Evolutionary conservation across 768 basidiomycete species (phyloP).

Genomic region (Lactifluus rugatus): DNA sequence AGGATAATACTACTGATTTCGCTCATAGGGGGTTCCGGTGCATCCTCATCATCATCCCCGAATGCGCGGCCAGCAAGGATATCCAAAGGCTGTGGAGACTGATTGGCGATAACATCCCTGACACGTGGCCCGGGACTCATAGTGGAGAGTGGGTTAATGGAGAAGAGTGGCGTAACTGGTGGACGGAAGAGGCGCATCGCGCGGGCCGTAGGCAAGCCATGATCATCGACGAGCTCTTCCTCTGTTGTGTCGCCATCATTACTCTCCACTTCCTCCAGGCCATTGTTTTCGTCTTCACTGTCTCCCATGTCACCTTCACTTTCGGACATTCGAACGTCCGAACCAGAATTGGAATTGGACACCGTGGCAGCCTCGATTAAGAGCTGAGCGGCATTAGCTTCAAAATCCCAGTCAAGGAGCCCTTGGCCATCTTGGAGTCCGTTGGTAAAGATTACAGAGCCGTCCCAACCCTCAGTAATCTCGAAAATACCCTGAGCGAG

Average conservation of each 20-base stretch:
- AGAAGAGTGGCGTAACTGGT: constrained; percentile 45
- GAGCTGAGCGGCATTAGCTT: constrained; percentile 43
- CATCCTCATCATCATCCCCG: constrained; percentile 17
- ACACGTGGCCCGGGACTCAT: constrained; percentile 46
- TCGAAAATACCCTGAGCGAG: constrained; percentile 37
- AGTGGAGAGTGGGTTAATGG: constrained; percentile 68
- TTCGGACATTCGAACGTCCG: constrained; percentile 39
- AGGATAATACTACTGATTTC: constrained; percentile 17
- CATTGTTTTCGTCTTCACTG: constrained; percentile 36
- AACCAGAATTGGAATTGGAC: constrained; percentile 29
- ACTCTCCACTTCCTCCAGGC: constrained; percentile 25
- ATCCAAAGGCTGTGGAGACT: constrained; percentile 51
- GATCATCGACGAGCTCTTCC: constrained; percentile 71
- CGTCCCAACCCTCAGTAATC: constrained; percentile 64
- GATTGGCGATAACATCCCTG: constrained; percentile 24
- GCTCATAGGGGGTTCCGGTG: constrained; percentile 13
- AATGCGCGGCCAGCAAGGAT: constrained; percentile 53
- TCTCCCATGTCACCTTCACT: constrained; percentile 32
- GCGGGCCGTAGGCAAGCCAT: constrained; percentile 63
- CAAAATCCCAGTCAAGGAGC: constrained; percentile 63
- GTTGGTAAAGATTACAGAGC: constrained; percentile 65
- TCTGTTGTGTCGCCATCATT: constrained; percentile 71
- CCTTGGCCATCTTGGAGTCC: constrained; percentile 45
- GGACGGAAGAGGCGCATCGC: constrained; percentile 65
- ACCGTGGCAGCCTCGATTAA: constrained; percentile 40